Conservation (phyloP, 2,329 filamentous ascomycete species). For the Cadophora sp. region DNA sequence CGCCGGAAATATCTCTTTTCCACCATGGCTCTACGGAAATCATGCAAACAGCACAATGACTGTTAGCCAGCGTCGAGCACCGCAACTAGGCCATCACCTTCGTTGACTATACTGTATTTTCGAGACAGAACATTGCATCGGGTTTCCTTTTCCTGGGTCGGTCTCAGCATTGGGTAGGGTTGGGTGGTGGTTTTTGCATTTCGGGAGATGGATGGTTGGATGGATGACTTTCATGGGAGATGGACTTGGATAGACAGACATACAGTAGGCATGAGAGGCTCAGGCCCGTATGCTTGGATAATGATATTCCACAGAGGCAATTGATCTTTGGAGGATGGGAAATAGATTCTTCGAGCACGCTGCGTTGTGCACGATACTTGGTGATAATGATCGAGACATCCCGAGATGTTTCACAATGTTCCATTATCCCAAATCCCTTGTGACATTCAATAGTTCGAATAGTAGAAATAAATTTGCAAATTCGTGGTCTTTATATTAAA, state of each 20-base stretch:
- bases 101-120: slow-evolving; percentile 14
- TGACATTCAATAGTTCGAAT: too few relatives aligned
- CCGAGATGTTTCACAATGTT: background rate
- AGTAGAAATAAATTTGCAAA: too few relatives aligned
- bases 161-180: slow-evolving; percentile 8
- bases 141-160: slow-evolving; percentile 20
- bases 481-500: too few relatives aligned
- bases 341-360: background rate
- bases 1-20: background rate
- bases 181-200: slow-evolving; percentile 21
- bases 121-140: slow-evolving; percentile 10
- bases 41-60: background rate
- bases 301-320: background rate
- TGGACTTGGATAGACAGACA: slow-evolving; percentile 9
- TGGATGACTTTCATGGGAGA: background rate
- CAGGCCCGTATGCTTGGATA: slow-evolving; percentile 5
- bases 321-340: background rate
- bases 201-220: background rate
- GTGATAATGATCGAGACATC: background rate
- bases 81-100: background rate
- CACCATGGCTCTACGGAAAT: background rate
- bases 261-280: slow-evolving; percentile 5
- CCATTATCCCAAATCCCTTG: too few relatives aligned
- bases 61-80: background rate
- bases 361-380: background rate